Evolutionary conservation across 1,284 basidiomycete species (phyloP).

Genomic region (Mycena sp.): DNA sequence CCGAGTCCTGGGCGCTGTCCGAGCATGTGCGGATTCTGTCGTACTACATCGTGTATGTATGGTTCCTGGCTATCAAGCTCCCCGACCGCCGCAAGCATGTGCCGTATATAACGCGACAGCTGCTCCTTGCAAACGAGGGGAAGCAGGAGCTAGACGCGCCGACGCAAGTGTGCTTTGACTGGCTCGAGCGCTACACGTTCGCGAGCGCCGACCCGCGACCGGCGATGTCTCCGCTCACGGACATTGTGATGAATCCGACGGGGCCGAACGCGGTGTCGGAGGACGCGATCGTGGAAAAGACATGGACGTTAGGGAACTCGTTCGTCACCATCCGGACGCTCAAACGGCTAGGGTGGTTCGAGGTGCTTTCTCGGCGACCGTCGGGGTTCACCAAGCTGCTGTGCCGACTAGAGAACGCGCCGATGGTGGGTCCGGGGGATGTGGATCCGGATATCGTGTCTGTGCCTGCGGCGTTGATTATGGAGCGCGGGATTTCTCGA

Average conservation of each 20-base stretch:
- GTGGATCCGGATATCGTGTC: constrained; percentile 82
- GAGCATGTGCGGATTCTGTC: constrained; percentile 96
- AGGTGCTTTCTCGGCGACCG: constrained; percentile 87
- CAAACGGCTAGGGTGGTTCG: constrained; percentile 87
- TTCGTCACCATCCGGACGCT: constrained; percentile 88
- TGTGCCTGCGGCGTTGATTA: constrained; percentile 78
- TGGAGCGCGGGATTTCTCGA: constrained; percentile 66
- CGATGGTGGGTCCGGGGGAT: constrained; percentile 85
- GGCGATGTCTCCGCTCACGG: constrained; percentile 82
- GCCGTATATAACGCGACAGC: constrained; percentile 87
- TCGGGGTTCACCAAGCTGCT: constrained; percentile 91
- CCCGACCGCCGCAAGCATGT: constrained; percentile 87
- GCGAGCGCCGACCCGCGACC: constrained; percentile 94
- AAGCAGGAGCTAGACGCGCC: constrained; percentile 85
- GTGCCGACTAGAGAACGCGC: constrained; percentile 92
- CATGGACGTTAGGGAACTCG: constrained; percentile 91
- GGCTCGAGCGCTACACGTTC: constrained; percentile 95
- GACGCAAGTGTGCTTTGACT: constrained; percentile 98
- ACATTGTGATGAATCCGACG: constrained; percentile 73
- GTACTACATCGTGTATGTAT: constrained; percentile 93
- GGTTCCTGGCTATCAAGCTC: constrained; percentile 94
- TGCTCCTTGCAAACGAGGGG: constrained; percentile 90
- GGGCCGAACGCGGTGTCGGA: constrained; percentile 49
- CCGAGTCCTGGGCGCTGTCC: constrained; percentile 86
- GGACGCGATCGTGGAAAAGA: constrained; percentile 67